Base-by-base conservation (phyloP, 1,284 basidiomycete genomes). In the Bondarzewia mesenterica region DNA sequence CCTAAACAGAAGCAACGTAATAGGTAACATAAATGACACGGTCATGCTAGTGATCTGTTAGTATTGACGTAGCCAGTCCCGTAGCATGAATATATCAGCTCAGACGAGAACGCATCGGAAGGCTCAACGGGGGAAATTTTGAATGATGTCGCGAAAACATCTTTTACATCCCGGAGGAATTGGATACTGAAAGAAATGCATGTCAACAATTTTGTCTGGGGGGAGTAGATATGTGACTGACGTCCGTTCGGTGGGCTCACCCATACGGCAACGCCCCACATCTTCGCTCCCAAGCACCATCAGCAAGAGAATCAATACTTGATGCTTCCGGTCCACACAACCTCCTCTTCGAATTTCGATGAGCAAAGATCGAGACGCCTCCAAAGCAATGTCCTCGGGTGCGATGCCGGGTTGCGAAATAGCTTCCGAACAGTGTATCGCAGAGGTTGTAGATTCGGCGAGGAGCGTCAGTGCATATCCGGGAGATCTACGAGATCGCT, bases 211-310 rank as follows among this genome's bases (percentile, higher is more conserved):
- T 15, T 26, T 6, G 44, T 36, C n/a, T 35, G 12, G n/a, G 37
- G 25, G 43, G 29, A 45, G 10, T 36, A 18, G 20, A n/a, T 18
- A 22, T 10, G 38, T 25, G 18, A 80, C 88, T 67, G 57, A 93
- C 91, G 89, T 88, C 63, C 88, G 76, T 15, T 78, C 65, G 4
- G 89, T 92, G 6, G 93, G 82, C 54, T 84, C 78, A 7, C 88
- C 82, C 78, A 99, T 87, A 48, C 82, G 73, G 67, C 90, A 92
- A 53, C 86, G 80, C 1, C 93, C 90, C 1, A 99, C 93, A 62
- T 99, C 96, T 63, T 98, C 93, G 53, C 92, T 94, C 6, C 95
- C 93, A 7, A 98, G 72, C 1, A 91, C 86, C 91, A 99, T 95
- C 72, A 95, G 76, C 21, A 95, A 66, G 22, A 97, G 70, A 0